phyloP scores from a whole-genome alignment of 2,329 filamentous ascomycete species.

The Calonectria henricotiae region DNA sequence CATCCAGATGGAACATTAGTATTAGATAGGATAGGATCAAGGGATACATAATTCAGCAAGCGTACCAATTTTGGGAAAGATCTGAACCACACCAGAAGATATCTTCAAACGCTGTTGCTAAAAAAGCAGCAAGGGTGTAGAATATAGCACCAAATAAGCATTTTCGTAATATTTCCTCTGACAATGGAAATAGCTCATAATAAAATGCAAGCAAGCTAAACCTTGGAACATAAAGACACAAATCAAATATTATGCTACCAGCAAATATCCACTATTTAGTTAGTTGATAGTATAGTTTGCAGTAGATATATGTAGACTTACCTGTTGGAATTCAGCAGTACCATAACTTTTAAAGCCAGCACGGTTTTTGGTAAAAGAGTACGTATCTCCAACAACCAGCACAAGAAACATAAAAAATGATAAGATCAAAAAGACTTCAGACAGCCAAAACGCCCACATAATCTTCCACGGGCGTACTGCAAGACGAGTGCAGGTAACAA shows the following conservation, averaged over 20 bases:
- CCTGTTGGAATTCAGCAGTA: not conserved
- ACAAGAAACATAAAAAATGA: not conserved
- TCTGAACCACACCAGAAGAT: not conserved
- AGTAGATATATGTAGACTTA: not conserved
- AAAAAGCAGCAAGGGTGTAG: not conserved
- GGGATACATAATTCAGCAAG: not conserved
- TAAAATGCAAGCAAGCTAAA: constrained; percentile 14
- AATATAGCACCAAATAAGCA: not conserved
- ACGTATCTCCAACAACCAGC: not conserved
- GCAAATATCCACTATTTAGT: not conserved
- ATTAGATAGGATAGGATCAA: not conserved
- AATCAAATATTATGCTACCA: not conserved
- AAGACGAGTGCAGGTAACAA: not conserved
- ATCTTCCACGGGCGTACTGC: not conserved
- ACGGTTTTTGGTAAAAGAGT: not conserved
- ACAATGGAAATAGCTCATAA: constrained; percentile 3
- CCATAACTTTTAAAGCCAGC: not conserved
- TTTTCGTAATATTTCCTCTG: not conserved
- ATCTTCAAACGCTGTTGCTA: not conserved
- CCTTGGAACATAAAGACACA: not conserved
- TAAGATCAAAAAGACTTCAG: not conserved
- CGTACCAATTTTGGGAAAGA: not conserved
- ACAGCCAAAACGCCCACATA: constrained; percentile 7
- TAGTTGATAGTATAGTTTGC: not conserved
- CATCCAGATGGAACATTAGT: not conserved